phyloP scores from a whole-genome alignment of 2,329 filamentous ascomycete genomes.

The Aspergillus sp. region DNA sequence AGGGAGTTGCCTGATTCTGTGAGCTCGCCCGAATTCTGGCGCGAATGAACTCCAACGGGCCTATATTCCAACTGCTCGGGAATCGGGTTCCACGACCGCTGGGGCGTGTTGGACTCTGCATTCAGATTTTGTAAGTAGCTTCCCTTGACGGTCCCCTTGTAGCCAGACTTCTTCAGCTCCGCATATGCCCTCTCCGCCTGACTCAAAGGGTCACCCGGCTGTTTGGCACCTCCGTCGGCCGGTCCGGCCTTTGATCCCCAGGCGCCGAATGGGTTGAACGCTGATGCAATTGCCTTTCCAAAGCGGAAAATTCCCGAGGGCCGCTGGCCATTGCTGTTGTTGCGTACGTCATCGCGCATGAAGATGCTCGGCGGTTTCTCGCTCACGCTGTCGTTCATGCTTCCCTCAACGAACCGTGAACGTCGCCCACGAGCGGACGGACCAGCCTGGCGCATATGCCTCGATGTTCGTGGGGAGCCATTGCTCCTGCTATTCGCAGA shows the following conservation, averaged over 20 bases:
- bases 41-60: constrained; percentile 16
- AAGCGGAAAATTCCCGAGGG: constrained; percentile 56
- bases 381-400: constrained; percentile 80
- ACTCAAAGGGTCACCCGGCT: constrained; percentile 46
- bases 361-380: constrained; percentile 70
- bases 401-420: constrained; percentile 74
- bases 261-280: constrained; percentile 56
- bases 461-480: constrained; percentile 18
- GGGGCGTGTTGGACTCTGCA: constrained; percentile 26
- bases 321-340: constrained; percentile 20
- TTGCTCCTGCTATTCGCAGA: constrained; percentile 2
- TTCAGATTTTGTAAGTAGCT: constrained; percentile 29
- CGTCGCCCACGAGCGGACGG: constrained; percentile 48
- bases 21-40: constrained; percentile 17
- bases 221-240: constrained; percentile 35
- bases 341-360: constrained; percentile 48
- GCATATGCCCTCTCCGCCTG: constrained; percentile 56
- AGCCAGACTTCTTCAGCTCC: constrained; percentile 56
- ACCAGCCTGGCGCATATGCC: constrained; percentile 8
- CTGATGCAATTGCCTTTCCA: constrained; percentile 55
- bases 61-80: constrained; percentile 34
- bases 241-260: constrained; percentile 50
- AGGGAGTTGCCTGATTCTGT: constrained; percentile 30
- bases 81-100: constrained; percentile 38
- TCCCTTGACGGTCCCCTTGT: constrained; percentile 44